phyloP scores from a whole-genome alignment of 2,329 filamentous ascomycete genomes.

The Atkinsonella texensis region DNA sequence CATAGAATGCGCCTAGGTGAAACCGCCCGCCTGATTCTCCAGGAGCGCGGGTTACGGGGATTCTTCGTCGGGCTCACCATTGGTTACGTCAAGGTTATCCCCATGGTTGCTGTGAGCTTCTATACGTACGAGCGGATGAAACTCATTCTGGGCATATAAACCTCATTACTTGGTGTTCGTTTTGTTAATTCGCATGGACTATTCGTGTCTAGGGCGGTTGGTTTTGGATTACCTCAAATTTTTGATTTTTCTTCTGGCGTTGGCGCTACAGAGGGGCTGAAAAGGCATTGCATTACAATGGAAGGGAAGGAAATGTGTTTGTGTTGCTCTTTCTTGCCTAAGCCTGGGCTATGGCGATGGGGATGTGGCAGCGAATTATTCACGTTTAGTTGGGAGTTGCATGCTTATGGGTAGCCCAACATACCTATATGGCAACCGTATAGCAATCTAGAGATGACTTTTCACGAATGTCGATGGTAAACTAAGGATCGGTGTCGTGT shows the following conservation, averaged over 20 bases:
- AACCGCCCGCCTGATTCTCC: conserved; percentile 62
- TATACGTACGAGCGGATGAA: conserved; percentile 56
- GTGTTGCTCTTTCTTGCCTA: too few species aligned
- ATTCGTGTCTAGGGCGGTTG: neutral
- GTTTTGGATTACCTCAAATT: neutral
- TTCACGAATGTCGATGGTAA: too few species aligned
- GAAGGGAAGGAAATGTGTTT: too few species aligned
- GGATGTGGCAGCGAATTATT: too few species aligned
- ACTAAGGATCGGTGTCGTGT: too few species aligned
- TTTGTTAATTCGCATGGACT: neutral
- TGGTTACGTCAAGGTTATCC: conserved; percentile 88
- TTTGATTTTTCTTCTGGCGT: neutral
- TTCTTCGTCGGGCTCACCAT: conserved; percentile 93
- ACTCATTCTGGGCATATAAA: conserved; percentile 51
- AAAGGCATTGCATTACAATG: neutral
- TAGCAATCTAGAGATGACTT: too few species aligned
- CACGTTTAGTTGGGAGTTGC: too few species aligned
- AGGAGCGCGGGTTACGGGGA: conserved; percentile 63
- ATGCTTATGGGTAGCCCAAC: too few species aligned
- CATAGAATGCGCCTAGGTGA: conserved; percentile 66
- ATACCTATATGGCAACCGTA: too few species aligned
- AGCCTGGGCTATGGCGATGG: too few species aligned
- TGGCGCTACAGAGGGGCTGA: neutral
- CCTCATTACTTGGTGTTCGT: neutral
- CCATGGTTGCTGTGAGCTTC: conserved; percentile 65